Conservation (phyloP, 495 filamentous ascomycete species). For the Hyaloscypha bicolor region DNA sequence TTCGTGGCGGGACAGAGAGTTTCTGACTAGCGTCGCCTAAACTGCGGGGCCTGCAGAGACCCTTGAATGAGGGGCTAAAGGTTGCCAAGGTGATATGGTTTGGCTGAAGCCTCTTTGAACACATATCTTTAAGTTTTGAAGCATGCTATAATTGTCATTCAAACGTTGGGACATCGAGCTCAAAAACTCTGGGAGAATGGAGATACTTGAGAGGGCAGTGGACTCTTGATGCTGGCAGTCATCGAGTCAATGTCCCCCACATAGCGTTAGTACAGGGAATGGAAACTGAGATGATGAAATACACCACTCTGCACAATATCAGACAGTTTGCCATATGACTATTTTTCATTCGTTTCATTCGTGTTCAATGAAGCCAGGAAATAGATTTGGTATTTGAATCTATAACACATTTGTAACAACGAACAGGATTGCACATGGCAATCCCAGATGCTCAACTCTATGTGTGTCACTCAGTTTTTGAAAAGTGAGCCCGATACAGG, state of each 20-base stretch:
- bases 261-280: neutral
- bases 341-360: no score
- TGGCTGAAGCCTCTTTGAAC: neutral
- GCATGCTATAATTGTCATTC: no score
- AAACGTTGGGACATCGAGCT: no score
- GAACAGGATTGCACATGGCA: slow-evolving; percentile 4
- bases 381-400: neutral
- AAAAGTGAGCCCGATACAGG: neutral
- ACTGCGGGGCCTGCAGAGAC: neutral
- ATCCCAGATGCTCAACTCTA: slow-evolving; percentile 7
- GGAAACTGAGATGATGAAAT: no score
- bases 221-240: neutral
- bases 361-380: neutral
- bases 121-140: neutral
- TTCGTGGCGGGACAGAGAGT: slow-evolving; percentile 1
- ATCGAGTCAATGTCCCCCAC: neutral
- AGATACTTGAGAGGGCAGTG: no score
- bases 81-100: neutral
- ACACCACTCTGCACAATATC: no score
- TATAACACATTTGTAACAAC: neutral
- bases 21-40: neutral
- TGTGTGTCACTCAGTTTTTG: slow-evolving; percentile 7
- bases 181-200: no score
- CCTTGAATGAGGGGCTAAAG: neutral
- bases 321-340: no score